Evolutionary conservation across 495 filamentous ascomycete species (phyloP), one percentile per base, ranked within the genome.

Genomic region (Penicillium cosmopolitanum): DNA sequence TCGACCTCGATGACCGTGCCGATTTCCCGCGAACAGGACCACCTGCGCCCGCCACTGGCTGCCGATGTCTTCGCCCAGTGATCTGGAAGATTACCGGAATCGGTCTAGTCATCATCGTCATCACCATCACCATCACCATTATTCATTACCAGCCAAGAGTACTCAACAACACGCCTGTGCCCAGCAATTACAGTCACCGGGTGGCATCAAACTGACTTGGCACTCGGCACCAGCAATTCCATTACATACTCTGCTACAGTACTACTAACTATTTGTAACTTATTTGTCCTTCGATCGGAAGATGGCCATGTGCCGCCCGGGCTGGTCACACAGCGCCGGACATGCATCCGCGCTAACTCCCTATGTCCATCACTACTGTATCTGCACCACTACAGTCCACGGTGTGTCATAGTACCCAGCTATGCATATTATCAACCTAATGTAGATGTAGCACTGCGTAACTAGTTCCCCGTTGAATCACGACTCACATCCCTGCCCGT

Each of bases 71-170:
- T 42, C 38, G 50, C 53, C 51, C 56, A 60, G 56, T 15, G 34
- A 31, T 70, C 67, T 70, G 58, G 67, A 70, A 70, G 40, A 35
- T 62, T 70, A 25, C 67, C 63, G 48, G 31, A 56, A 57, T 21
- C 9, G 63, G 62, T 33, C 36, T 38, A 38, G 36, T 38, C 42
- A 50, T 55, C 51, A 1, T 38, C 34, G 13, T 38, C 36, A 38
- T 38, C 11, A 12, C 11, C 36, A 38, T 28, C 43, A 1, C 46
- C 35, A 3, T 51, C 25, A 50, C 28, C 44, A 53, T 50, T 48
- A 40, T 34, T 31, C 43, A 60, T 55, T n/a, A 51, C 54, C 28
- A 52, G 55, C 60, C 63, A 63, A 66, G 63, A 36, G 13, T 36
- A 12, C 36, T 13, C 36, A 38, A 5, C 36, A 38, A 10, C 36